These are phyloP conservation scores for Cinnamomum chago DNA, from an alignment of 164 flowering plant genomes.

Conservation along the genomic window DNA sequence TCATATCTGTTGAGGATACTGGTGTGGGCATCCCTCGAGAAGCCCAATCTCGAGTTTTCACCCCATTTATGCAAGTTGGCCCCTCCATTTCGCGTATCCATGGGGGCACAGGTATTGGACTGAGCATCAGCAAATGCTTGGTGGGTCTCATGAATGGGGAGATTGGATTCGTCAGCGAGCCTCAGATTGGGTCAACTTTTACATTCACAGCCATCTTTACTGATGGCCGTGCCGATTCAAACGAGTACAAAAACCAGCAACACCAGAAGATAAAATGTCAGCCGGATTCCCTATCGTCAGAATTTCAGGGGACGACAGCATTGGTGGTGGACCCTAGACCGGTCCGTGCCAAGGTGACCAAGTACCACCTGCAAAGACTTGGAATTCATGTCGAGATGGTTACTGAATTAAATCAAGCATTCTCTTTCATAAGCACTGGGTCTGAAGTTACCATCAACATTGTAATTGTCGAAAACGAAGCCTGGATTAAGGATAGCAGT, in stretches of 20 bases:
- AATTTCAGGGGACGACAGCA: constrained; percentile 68
- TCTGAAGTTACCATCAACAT: constrained; percentile 26
- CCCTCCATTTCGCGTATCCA: constrained; percentile 75
- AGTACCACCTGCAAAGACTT: constrained; percentile 81
- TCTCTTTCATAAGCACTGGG: constrained; percentile 26
- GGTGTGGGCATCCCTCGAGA: constrained; percentile 86
- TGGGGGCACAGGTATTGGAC: constrained; percentile 97
- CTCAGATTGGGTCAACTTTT: constrained; percentile 78
- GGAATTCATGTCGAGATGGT: constrained; percentile 63
- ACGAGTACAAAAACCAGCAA: constrained; percentile 24
- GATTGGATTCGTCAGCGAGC: constrained; percentile 80
- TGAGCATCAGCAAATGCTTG: constrained; percentile 92
- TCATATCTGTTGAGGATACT: constrained; percentile 93
- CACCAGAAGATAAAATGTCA: constrained; percentile 36
- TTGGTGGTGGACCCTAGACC: constrained; percentile 63
- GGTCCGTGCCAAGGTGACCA: constrained; percentile 65
- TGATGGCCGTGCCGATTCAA: constrained; percentile 31
- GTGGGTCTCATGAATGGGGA: constrained; percentile 94
- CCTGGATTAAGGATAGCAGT: constrained; percentile 51
- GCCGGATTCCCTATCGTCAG: constrained; percentile 33
- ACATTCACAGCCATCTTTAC: constrained; percentile 78
- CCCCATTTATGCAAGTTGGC: constrained; percentile 93
- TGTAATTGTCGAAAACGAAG: constrained; percentile 74
- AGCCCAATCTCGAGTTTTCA: constrained; percentile 78
- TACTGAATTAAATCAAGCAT: constrained; percentile 39